Conservation (phyloP, 495 filamentous ascomycete genomes). For the Mycothermus thermophilus region DNA sequence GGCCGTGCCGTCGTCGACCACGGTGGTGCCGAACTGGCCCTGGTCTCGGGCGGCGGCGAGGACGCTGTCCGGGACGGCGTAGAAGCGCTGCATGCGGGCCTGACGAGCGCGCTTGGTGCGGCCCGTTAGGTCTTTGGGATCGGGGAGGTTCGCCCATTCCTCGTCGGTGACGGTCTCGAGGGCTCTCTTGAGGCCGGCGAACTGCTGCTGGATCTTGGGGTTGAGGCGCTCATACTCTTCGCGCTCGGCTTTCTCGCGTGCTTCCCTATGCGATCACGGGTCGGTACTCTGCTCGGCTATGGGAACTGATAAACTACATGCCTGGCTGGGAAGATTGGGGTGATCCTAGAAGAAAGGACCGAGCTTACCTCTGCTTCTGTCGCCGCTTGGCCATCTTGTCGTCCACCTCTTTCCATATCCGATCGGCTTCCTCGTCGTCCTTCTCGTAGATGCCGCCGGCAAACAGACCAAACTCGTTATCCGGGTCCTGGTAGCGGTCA, state of each 20-base stretch:
- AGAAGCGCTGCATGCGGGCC: conserved; percentile 72
- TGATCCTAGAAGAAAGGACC: conserved; percentile 14
- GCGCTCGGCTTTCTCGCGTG: conserved; percentile 76
- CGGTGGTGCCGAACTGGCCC: conserved; percentile 67
- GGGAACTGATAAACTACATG: conserved; percentile 58
- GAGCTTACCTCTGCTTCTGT: conserved; percentile 78
- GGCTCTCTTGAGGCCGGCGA: conserved; percentile 86
- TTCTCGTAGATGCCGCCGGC: conserved; percentile 86
- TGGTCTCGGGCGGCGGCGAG: conserved; percentile 72
- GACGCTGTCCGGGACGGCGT: conserved; percentile 94
- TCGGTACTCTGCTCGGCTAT: conserved; percentile 79
- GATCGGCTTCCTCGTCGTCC: conserved; percentile 93
- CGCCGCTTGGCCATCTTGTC: conserved; percentile 89
- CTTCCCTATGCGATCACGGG: conserved; percentile 73
- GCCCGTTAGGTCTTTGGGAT: conserved; percentile 91
- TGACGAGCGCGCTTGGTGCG: conserved; percentile 77
- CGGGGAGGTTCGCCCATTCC: conserved; percentile 89
- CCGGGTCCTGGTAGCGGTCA: conserved; percentile 85
- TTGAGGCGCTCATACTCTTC: conserved; percentile 94
- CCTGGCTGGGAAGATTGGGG: conserved; percentile 13
- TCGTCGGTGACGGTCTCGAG: conserved; percentile 83
- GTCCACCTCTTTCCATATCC: conserved; percentile 88
- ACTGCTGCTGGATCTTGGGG: conserved; percentile 97
- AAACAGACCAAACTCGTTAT: conserved; percentile 93
- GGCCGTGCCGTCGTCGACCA: conserved; percentile 59